Evolutionary conservation across 768 basidiomycete species (phyloP), one percentile per base, ranked within the genome.

Genomic region (Pleurotus citrinopileatus): DNA sequence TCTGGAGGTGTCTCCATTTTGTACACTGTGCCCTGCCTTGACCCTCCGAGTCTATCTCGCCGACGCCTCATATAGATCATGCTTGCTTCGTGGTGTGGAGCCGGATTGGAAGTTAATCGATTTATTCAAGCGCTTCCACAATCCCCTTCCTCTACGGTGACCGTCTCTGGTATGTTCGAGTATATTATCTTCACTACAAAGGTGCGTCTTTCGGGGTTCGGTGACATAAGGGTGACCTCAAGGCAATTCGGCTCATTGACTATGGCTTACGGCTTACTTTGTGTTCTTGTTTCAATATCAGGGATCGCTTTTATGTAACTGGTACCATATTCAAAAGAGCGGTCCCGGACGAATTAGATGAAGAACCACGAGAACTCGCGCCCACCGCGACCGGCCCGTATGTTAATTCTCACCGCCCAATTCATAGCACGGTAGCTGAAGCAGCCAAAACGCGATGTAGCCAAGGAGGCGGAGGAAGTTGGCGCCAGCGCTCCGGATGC

Each of bases 71-170:
- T 32, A 8, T 57, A 91, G 86, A 94, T 97, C 65, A 82, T 98
- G 73, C 84, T 98, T 25, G 96, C 95, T 4, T 96, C 96, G 22
- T 99, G 97, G 97, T 86, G 94, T 55, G 97, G 96, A 12, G 96
- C 95, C 2, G 84, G 95, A 50, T 84, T 98, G 65, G 97, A 99
- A 72, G 94, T 98, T 36, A 81, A 89, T 19, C 89, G 93, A 62
- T 93, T 98, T 12, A 75, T 96, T 44, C 81, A 92, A 47, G 86
- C 91, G 76, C 68, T 74, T 55, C 43, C 36, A 19, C 19, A 27
- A 43, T n/a, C n/a, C n/a, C n/a, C n/a, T 17, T 56, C 53, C 19
- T 54, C 54, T 40, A 23, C 2, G 7, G 15, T 27, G 26, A 6
- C 7, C 38, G 5, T 20, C n/a, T 6, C 19, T 40, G 17, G 17